phyloP scores from a whole-genome alignment of 305 asterid genomes.

The Fraxinus sp. region DNA sequence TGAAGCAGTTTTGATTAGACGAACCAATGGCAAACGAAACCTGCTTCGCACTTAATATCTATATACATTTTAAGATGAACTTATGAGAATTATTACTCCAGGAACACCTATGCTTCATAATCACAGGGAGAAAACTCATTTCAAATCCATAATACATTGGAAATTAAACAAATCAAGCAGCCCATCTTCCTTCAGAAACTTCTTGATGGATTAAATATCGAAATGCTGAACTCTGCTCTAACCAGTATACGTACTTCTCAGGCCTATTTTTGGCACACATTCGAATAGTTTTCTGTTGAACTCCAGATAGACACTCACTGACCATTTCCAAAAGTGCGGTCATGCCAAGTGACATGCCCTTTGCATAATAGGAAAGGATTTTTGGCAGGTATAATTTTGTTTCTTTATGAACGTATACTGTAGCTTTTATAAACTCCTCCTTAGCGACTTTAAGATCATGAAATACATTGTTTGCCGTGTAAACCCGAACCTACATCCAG shows the following conservation, averaged over 20 bases:
- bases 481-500: constrained; percentile 58
- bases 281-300: constrained; percentile 49
- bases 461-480: constrained; percentile 54
- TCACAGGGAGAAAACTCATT: constrained; percentile 19
- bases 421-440: constrained; percentile 67
- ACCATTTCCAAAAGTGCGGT: constrained; percentile 52
- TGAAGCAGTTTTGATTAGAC: constrained; percentile 4
- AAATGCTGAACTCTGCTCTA: constrained; percentile 62
- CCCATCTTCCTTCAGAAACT: constrained; percentile 39
- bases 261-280: constrained; percentile 44
- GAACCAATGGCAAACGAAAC: constrained; percentile 13
- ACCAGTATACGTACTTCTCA: constrained; percentile 62
- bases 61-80: constrained; percentile 16
- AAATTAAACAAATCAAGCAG: constrained; percentile 12
- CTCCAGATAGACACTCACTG: constrained; percentile 44
- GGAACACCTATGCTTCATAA: constrained; percentile 24
- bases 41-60: constrained; percentile 15
- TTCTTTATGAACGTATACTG: constrained; percentile 54
- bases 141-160: not conserved
- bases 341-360: constrained; percentile 63
- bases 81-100: constrained; percentile 4
- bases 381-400: constrained; percentile 65
- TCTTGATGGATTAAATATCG: constrained; percentile 67
- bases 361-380: constrained; percentile 55
- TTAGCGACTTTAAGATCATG: constrained; percentile 62